These are phyloP conservation scores for Neopestalotiopsis sp. DNA, from an alignment of 2,329 filamentous ascomycete species.

Conservation along the genomic window DNA sequence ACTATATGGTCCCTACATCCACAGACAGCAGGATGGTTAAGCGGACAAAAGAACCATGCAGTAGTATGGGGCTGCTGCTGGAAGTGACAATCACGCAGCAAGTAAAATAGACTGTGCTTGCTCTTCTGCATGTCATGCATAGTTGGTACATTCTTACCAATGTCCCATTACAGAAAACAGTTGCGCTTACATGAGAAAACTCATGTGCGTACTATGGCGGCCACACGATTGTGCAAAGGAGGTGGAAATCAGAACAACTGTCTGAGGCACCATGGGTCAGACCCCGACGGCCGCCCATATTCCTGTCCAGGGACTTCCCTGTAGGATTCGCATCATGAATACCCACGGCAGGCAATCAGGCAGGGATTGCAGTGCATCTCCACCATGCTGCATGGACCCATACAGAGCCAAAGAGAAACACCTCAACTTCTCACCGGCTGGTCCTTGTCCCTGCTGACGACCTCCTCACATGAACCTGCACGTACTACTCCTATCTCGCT, in stretches of 20 bases:
- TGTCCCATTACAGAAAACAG: background rate
- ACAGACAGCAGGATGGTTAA: background rate
- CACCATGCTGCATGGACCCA: background rate
- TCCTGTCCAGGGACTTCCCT: background rate
- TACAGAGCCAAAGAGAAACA: background rate
- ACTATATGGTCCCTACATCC: background rate
- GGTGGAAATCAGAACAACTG: background rate
- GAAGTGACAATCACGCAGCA: too few relatives aligned
- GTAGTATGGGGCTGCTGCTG: background rate
- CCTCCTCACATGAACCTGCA: background rate
- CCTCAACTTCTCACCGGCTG: background rate
- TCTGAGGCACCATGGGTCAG: background rate
- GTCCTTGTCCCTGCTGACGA: background rate
- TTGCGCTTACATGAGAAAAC: background rate
- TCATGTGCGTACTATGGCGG: background rate
- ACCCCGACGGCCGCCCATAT: background rate
- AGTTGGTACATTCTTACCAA: background rate
- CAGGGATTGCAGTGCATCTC: background rate
- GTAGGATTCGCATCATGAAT: background rate
- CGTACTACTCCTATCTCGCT: background rate
- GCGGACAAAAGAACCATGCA: conserved; percentile 2
- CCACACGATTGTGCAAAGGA: background rate
- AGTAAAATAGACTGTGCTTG: too few relatives aligned
- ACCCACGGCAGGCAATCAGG: background rate
- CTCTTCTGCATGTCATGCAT: too few relatives aligned